Conservation (phyloP, 768 basidiomycete genomes). For the Termitomyces sp. region DNA sequence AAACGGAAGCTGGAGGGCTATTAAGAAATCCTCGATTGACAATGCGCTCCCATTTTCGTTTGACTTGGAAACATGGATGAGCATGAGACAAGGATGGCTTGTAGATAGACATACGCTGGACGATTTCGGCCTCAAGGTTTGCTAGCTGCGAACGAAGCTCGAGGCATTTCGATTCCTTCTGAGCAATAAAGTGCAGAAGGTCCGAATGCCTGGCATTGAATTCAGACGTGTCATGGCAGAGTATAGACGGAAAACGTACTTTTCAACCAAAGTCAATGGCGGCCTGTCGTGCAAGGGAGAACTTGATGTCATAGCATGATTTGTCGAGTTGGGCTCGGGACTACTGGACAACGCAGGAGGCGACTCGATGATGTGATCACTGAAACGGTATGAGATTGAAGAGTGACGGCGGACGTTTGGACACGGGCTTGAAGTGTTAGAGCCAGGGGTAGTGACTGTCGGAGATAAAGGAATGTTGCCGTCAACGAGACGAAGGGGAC, state of each 20-base stretch:
- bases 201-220: conserved; percentile 61
- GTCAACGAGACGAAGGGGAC: conserved; percentile 43
- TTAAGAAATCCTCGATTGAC: conserved; percentile 51
- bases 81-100: neutral
- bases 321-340: conserved; percentile 12
- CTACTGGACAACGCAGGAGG: conserved; percentile 8
- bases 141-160: conserved; percentile 74
- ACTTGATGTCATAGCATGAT: conserved; percentile 15
- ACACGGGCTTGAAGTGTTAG: conserved; percentile 10
- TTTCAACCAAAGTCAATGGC: conserved; percentile 66
- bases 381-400: conserved; percentile 46
- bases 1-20: conserved; percentile 10
- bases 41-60: conserved; percentile 81
- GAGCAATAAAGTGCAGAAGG: conserved; percentile 77
- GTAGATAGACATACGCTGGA: conserved; percentile 40
- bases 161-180: conserved; percentile 80
- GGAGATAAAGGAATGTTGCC: conserved; percentile 19
- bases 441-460: conserved; percentile 16
- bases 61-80: conserved; percentile 39
- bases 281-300: conserved; percentile 23
- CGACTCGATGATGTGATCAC: conserved; percentile 14
- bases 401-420: conserved; percentile 38
- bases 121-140: conserved; percentile 66
- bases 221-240: conserved; percentile 1
- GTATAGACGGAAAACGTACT: conserved; percentile 36